Evolutionary conservation across 2,329 filamentous ascomycete genomes (phyloP).

Genomic region (Fusarium incarnatum): DNA sequence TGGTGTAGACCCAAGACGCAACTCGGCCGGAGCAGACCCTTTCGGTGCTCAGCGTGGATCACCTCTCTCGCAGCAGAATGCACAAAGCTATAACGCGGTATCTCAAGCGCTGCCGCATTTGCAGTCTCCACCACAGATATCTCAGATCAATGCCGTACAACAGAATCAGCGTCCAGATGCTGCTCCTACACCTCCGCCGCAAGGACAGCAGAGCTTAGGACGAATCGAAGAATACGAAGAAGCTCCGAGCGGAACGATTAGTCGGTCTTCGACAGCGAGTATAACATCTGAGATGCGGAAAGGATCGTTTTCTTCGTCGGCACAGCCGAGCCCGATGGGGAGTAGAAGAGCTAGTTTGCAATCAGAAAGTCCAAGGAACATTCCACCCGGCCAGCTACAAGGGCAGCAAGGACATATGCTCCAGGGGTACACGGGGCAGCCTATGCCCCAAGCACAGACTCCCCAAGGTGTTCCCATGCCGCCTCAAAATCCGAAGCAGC

Average conservation of each 20-base stretch:
- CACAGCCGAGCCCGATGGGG: slow-evolving; percentile 34
- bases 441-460: slow-evolving; percentile 6
- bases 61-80: slow-evolving; percentile 19
- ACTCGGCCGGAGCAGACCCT: slow-evolving; percentile 37
- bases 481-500: slow-evolving; percentile 22
- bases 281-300: slow-evolving; percentile 25
- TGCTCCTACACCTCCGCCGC: slow-evolving; percentile 22
- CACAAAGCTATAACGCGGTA: slow-evolving; percentile 1
- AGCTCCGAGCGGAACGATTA: slow-evolving; percentile 19
- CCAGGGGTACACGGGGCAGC: slow-evolving; percentile 17
- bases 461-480: slow-evolving; percentile 6
- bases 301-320: slow-evolving; percentile 30
- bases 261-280: slow-evolving; percentile 36
- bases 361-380: slow-evolving; percentile 20
- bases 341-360: slow-evolving; percentile 43
- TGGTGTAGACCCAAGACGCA: slow-evolving; percentile 38
- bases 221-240: slow-evolving; percentile 47
- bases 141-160: slow-evolving; percentile 12
- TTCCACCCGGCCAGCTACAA: slow-evolving; percentile 27
- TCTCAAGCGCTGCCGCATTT: slow-evolving; percentile 20
- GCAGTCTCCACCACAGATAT: slow-evolving; percentile 29
- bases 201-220: slow-evolving; percentile 32
- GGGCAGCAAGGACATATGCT: slow-evolving; percentile 16
- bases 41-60: slow-evolving; percentile 21
- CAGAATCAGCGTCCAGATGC: slow-evolving; percentile 18